Evolutionary conservation across 805 yeast genomes (phyloP), one percentile per base, ranked within the genome.

Genomic region (Candida peoriensis): DNA sequence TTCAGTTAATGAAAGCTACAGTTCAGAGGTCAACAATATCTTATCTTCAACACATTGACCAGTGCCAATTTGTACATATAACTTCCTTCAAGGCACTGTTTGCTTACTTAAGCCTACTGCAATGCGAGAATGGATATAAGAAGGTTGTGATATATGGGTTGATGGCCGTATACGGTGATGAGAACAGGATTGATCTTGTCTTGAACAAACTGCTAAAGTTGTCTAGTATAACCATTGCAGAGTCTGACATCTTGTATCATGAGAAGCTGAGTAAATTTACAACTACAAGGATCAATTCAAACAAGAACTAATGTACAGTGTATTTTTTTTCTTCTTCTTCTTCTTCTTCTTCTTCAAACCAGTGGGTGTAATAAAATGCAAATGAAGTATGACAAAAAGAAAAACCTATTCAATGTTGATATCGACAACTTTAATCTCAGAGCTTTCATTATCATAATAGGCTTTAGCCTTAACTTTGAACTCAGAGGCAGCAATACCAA

Each of bases 401-500:
- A 13, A 14, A 7, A 26, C 28, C 24, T 24, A 19, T 23, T 55
- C 60, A 44, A 62, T 56, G 50, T 63, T 61, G 34, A 64, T 54
- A 34, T 52, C 41, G 15, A 60, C 59, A 29, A 47, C 42, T 29
- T 56, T 52, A 34, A 63, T 50, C 27, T 52, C 44, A 23, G 61
- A 44, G 13, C 59, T 36, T 45, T 85, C 87, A 39, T 73, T 78
- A 57, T 82, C 79, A 57, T 83, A 90, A 60, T 72, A 85, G 14
- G 93, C 96, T 48, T 78, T 63, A 43, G 83, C 64, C 50, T 76
- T 72, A 34, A 93, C 94, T 61, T 79, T 86, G 64, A 90, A 93
- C 56, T 85, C 88, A 29, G 96, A 74, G 37, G 88, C 87, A 10
- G 97, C 97, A 38, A 94, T 76, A 54, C 99, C 99, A 60, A 93